Evolutionary conservation across 768 basidiomycete species (phyloP), one percentile per base, ranked within the genome.

Genomic region (Kwoniella newhampshirensis): DNA sequence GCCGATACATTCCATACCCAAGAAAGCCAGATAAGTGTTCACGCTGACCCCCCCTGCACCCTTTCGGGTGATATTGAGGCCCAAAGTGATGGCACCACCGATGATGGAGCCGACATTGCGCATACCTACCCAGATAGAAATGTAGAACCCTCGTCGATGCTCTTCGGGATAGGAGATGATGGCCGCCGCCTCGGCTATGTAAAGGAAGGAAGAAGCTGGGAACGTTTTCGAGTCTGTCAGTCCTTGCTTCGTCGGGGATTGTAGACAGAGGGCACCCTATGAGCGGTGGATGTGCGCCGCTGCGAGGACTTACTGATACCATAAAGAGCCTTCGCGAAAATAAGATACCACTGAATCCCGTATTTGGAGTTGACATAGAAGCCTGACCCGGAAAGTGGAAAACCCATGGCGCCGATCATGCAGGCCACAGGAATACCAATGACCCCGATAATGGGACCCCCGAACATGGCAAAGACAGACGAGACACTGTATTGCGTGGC

Each of bases 401-500:
- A 54, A 2, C 32, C 26, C 18, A 48, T 37, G n/a, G 60, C 60
- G 13, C 42, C 57, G 39, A 65, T 62, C 30, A 68, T 39, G 37
- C 60, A 63, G n/a, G 60, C 46, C 45, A 57, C 59, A n/a, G 52
- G 51, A 27, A 63, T 68, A n/a, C 67, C 64, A 48, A 68, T 40
- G 21, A 56, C 59, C 48, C 59, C 57, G 57, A 68, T 54, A 32
- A 68, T 28, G n/a, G 67, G 67, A 35, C 67, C 67, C 35, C 67
- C 67, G 32, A 65, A 56, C 12, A 68, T 18, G 30, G 61, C 48
- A 39, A 68, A 54, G 20, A 43, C 32, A n/a, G 54, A 59, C 6
- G 46, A 37, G n/a, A n/a, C n/a, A n/a, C n/a, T n/a, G n/a, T n/a
- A n/a, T n/a, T n/a, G n/a, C n/a, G n/a, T n/a, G n/a, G 54, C 30